Evolutionary conservation across 2,329 filamentous ascomycete genomes (phyloP), one percentile per base, ranked within the genome.

Genomic region (Lachnellula arida): DNA sequence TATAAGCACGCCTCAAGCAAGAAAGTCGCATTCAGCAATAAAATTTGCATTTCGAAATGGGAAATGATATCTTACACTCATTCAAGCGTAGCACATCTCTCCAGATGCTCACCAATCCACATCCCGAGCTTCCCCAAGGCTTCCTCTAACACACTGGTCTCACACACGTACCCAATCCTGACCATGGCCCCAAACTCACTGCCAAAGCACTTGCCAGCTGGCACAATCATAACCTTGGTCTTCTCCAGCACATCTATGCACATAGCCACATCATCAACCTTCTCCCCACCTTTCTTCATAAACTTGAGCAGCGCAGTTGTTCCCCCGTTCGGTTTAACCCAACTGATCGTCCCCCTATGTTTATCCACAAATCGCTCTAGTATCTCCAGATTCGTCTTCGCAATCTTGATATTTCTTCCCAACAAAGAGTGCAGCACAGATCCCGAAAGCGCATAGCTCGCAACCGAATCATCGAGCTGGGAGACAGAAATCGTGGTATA

Each of bases 401-500:
- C 88, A 2, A 94, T 77, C 25, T 76, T 74, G 46, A 86, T 79
- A 65, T 91, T 91, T 15, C 85, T 76, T 3, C 73, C 75, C 2
- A 89, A 75, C 2, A 91, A 72, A 11, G 73, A 75, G 60, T 86
- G 77, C n/a, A 91, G 81, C 19, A 87, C 85, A 35, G 76, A 73
- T 1, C 81, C 74, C 11, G 81, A 81, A 7, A 96, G 74, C 0
- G 91, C 91, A 66, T 86, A 93, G 28, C 82, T 80, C 2, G 90
- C 91, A 11, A 96, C 78, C 49, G 82, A 80, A 68, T 96, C 89
- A 69, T 95, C 90, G 6, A 96, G 74, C 66, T 87, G 84, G n/a
- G 88, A 89, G 0, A 95, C 89, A 40, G 87, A 88, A 65, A 95
- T 95, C 25, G 88, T 91, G 3, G 89, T 95, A 75, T 94, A 95